Conservation (phyloP, 1,284 basidiomycete species). For the Cryptococcus sp. region DNA sequence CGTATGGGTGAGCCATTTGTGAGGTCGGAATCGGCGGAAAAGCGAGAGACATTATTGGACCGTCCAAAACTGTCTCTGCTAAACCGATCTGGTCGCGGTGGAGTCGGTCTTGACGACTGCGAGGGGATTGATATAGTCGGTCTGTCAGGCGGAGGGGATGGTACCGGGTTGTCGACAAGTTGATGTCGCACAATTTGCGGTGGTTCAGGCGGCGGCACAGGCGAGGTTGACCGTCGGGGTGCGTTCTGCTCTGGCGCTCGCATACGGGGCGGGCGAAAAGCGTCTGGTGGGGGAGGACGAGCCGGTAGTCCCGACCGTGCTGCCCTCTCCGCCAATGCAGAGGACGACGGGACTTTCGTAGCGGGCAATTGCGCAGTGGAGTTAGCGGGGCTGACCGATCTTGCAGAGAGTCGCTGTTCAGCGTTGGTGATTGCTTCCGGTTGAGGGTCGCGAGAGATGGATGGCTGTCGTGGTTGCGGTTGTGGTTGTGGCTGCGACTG, state of each 20-base stretch:
- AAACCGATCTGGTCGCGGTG: conserved; percentile 36
- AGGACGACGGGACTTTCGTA: conserved; percentile 18
- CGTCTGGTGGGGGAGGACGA: conserved; percentile 50
- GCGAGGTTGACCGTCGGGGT: conserved; percentile 9
- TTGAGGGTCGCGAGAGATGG: background rate
- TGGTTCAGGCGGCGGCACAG: conserved; percentile 3
- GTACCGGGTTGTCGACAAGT: conserved; percentile 26
- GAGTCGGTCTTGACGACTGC: conserved; percentile 23
- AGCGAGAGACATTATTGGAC: conserved; percentile 34
- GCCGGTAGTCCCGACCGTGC: conserved; percentile 20
- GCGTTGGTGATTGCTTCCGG: background rate
- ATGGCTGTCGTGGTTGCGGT: background rate
- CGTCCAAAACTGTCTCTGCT: conserved; percentile 37
- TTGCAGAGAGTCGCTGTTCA: conserved; percentile 4
- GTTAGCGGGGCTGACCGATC: background rate
- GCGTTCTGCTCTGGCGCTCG: conserved; percentile 24
- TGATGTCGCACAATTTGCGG: conserved; percentile 24
- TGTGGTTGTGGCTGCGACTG: background rate
- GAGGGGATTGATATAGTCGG: conserved; percentile 11
- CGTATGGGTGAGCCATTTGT: conserved; percentile 37
- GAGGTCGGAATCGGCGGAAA: conserved; percentile 47
- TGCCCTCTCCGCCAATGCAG: conserved; percentile 37
- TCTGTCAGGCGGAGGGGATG: conserved; percentile 15
- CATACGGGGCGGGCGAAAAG: conserved; percentile 49
- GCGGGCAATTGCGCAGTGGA: background rate